phyloP scores from a whole-genome alignment of 176 grass and related monocot genomes.

The Saccharum spontaneum region DNA sequence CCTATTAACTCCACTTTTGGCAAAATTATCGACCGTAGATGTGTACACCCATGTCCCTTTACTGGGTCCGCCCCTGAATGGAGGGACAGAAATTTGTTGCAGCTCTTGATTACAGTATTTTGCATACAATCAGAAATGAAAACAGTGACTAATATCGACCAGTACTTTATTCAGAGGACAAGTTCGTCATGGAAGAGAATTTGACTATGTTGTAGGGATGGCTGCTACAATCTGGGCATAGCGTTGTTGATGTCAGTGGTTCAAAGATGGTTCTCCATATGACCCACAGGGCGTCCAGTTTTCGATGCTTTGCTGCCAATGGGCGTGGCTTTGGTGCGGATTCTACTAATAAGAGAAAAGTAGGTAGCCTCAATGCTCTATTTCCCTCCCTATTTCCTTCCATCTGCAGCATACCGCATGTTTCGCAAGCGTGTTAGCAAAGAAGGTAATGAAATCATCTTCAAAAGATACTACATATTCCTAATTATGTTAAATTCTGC shows the following conservation, averaged over 20 bases:
- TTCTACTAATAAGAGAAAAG: constrained; percentile 41
- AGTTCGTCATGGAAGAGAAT: neutral
- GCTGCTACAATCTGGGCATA: constrained; percentile 1
- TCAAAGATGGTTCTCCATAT: constrained; percentile 8
- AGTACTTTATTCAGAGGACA: neutral
- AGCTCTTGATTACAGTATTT: neutral
- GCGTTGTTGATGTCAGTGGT: neutral
- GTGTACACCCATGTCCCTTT: neutral
- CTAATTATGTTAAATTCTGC: constrained; percentile 7
- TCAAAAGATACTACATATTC: neutral
- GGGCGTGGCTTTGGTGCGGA: constrained; percentile 29
- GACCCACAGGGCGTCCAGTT: constrained; percentile 6
- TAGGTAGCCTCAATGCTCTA: constrained; percentile 15
- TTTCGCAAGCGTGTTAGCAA: neutral
- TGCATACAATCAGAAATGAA: neutral
- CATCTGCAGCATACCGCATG: neutral
- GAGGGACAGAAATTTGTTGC: neutral
- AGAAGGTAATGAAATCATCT: neutral
- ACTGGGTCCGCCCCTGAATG: neutral
- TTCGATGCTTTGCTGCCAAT: constrained; percentile 32
- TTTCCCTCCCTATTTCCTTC: constrained; percentile 1
- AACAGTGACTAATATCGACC: neutral
- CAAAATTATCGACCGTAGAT: neutral
- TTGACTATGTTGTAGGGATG: constrained; percentile 32
- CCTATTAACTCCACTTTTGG: neutral